These are phyloP conservation scores for Thelonectria rubi DNA, from an alignment of 2,329 filamentous ascomycete genomes.

Conservation along the genomic window DNA sequence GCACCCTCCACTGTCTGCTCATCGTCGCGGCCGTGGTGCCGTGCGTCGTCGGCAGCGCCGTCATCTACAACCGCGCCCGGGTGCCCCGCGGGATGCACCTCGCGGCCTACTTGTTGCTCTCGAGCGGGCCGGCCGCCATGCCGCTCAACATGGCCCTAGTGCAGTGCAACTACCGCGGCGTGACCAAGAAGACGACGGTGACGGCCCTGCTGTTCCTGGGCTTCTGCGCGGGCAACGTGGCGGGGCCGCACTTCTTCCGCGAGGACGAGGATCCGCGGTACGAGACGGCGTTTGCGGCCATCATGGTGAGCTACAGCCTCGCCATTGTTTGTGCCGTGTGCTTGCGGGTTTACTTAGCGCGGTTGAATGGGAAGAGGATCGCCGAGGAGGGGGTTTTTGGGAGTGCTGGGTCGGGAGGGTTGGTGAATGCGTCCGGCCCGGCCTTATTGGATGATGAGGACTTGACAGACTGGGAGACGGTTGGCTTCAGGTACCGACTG, in stretches of 20 bases:
- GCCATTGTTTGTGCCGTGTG: constrained; percentile 54
- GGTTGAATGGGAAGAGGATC: constrained; percentile 55
- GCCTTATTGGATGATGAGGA: constrained; percentile 59
- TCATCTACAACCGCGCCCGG: constrained; percentile 59
- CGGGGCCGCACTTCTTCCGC: constrained; percentile 64
- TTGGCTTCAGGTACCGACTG: constrained; percentile 67
- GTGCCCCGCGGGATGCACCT: constrained; percentile 57
- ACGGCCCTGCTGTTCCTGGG: constrained; percentile 64
- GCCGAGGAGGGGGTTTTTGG: constrained; percentile 56
- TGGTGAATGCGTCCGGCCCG: constrained; percentile 16
- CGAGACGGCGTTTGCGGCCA: constrained; percentile 62
- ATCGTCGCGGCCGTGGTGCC: constrained; percentile 60
- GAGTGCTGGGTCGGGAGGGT: constrained; percentile 53
- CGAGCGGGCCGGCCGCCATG: constrained; percentile 62
- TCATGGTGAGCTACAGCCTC: constrained; percentile 65
- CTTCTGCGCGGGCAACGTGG: constrained; percentile 66
- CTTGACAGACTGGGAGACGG: constrained; percentile 66
- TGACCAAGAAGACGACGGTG: constrained; percentile 69
- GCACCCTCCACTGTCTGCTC: constrained; percentile 61
- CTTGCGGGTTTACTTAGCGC: constrained; percentile 58
- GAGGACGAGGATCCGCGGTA: constrained; percentile 60
- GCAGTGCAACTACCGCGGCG: constrained; percentile 64
- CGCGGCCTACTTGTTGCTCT: constrained; percentile 66
- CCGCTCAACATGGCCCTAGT: constrained; percentile 65
- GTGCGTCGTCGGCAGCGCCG: constrained; percentile 60